Evolutionary conservation across 306 rosid genomes (phyloP).

Genomic region (Quercus agrifolia): DNA sequence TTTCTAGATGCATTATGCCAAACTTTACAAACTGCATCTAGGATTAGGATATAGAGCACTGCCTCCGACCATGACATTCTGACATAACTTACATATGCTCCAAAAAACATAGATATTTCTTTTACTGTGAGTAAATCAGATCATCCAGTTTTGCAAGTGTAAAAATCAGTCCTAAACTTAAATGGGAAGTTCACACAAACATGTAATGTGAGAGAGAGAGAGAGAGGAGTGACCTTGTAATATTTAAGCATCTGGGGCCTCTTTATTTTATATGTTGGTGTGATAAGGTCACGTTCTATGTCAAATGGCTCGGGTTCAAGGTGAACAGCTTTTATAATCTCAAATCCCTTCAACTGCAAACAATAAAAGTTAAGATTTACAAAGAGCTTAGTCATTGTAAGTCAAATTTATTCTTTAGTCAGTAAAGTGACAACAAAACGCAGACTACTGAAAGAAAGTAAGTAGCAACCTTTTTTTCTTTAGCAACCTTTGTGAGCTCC

Average conservation of each 20-base stretch:
- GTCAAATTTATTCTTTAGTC: background rate
- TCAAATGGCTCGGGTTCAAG: slow-evolving; percentile 87
- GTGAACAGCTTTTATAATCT: slow-evolving; percentile 70
- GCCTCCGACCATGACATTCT: too few relatives aligned
- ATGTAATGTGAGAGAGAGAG: background rate
- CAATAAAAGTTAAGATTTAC: slow-evolving; percentile 14
- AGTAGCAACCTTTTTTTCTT: slow-evolving; percentile 75
- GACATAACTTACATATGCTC: background rate
- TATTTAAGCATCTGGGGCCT: slow-evolving; percentile 87
- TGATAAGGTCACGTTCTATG: slow-evolving; percentile 89
- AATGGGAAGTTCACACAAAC: background rate
- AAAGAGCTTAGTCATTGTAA: slow-evolving; percentile 26
- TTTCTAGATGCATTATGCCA: background rate
- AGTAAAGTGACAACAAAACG: background rate
- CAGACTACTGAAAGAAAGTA: background rate
- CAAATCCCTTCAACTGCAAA: slow-evolving; percentile 90
- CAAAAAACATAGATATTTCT: background rate
- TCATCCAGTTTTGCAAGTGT: background rate
- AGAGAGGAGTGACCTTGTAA: slow-evolving; percentile 55
- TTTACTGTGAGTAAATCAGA: background rate
- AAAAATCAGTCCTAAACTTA: background rate
- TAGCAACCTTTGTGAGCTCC: slow-evolving; percentile 65
- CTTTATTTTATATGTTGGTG: slow-evolving; percentile 93
- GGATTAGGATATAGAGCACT: too few relatives aligned
- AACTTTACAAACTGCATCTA: background rate